phyloP scores from a whole-genome alignment of 2,329 filamentous ascomycete species.

The Fulvia fulva region DNA sequence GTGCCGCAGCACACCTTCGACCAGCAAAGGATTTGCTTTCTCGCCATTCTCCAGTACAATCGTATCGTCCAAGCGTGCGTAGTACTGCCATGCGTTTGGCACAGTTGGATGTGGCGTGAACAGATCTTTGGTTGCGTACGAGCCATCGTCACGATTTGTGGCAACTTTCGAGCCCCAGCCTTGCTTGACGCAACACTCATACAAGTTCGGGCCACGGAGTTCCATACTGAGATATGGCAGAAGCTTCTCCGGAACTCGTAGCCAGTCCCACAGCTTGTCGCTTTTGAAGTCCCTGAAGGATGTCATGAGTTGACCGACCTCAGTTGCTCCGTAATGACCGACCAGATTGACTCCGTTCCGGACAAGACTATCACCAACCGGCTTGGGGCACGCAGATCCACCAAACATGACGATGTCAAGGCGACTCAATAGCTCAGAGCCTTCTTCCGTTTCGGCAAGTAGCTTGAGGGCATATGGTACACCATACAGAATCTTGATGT shows the following conservation, averaged over 20 bases:
- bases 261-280: slow-evolving; percentile 58
- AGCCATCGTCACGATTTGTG: slow-evolving; percentile 44
- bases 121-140: slow-evolving; percentile 31
- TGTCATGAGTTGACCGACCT: slow-evolving; percentile 58
- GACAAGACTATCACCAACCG: slow-evolving; percentile 24
- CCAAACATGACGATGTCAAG: slow-evolving; percentile 26
- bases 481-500: slow-evolving; percentile 53
- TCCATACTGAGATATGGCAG: slow-evolving; percentile 24
- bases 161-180: slow-evolving; percentile 31
- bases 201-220: slow-evolving; percentile 34
- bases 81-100: slow-evolving; percentile 20
- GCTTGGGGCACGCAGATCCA: slow-evolving; percentile 25
- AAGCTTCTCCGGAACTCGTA: slow-evolving; percentile 31
- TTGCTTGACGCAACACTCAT: slow-evolving; percentile 38
- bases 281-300: slow-evolving; percentile 46
- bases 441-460: slow-evolving; percentile 53
- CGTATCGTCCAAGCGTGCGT: slow-evolving; percentile 24
- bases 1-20: slow-evolving; percentile 15
- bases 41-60: slow-evolving; percentile 27
- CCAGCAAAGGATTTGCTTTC: slow-evolving; percentile 18
- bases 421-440: slow-evolving; percentile 27
- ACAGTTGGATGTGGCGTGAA: slow-evolving; percentile 24
- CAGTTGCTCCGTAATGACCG: slow-evolving; percentile 43
- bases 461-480: slow-evolving; percentile 62
- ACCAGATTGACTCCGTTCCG: slow-evolving; percentile 22